These are phyloP conservation scores for Phytophthora melonis DNA, from an alignment of 352 stramenopile species.

Conservation along the genomic window DNA sequence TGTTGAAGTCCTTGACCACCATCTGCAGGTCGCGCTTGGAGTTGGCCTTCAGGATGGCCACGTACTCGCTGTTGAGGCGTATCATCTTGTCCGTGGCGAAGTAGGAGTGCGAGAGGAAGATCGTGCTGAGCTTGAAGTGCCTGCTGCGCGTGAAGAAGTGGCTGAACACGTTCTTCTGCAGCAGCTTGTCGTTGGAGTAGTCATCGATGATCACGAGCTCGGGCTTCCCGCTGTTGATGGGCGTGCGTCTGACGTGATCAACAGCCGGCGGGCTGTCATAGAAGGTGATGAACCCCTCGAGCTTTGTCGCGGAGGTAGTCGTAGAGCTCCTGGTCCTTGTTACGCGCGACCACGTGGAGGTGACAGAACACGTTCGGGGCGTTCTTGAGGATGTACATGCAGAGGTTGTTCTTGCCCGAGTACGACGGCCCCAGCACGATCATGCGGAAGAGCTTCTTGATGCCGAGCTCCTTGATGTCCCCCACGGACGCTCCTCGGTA, in stretches of 20 bases:
- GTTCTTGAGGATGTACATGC: conserved; percentile 1
- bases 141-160: background rate
- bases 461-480: conserved; percentile 18
- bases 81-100: background rate
- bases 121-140: conserved; percentile 19
- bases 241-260: conserved; percentile 15
- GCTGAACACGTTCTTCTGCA: conserved; percentile 17
- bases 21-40: conserved; percentile 31
- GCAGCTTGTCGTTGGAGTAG: conserved; percentile 18
- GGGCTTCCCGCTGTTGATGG: conserved; percentile 18
- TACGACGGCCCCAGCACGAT: conserved; percentile 25
- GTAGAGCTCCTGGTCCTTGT: conserved; percentile 29
- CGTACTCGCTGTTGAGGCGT: background rate
- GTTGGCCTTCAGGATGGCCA: conserved; percentile 19
- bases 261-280: conserved; percentile 11
- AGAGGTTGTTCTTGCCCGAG: conserved; percentile 16
- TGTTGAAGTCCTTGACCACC: conserved; percentile 26
- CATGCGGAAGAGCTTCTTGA: conserved; percentile 33
- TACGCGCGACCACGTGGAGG: conserved; percentile 21
- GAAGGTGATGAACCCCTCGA: conserved; percentile 25
- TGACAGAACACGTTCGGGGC: conserved; percentile 7
- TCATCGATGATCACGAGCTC: conserved; percentile 35
- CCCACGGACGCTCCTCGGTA: conserved; percentile 2
- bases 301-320: conserved; percentile 32
- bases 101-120: conserved; percentile 2